Evolutionary conservation across 2,329 filamentous ascomycete genomes (phyloP).

Genomic region (Aspergillus glaucus): DNA sequence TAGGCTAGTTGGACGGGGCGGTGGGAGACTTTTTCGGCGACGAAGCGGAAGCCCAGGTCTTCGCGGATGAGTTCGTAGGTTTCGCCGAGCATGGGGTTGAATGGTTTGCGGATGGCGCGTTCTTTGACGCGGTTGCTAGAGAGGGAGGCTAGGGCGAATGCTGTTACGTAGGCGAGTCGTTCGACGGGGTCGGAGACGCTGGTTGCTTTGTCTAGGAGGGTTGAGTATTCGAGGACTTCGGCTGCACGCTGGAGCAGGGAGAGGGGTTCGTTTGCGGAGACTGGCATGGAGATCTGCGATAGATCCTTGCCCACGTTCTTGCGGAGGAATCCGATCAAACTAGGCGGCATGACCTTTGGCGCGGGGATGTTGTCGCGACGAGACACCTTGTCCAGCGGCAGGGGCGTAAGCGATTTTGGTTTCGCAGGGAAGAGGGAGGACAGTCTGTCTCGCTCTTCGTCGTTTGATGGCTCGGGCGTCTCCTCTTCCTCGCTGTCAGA

Average conservation of each 20-base stretch:
- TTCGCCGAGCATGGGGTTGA: slow-evolving; percentile 94
- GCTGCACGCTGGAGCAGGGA: slow-evolving; percentile 83
- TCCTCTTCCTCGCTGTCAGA: slow-evolving; percentile 54
- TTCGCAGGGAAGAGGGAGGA: slow-evolving; percentile 63
- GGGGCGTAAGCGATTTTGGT: slow-evolving; percentile 67
- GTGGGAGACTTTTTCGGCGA: slow-evolving; percentile 95
- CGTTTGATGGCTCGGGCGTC: slow-evolving; percentile 36
- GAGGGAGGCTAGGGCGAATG: slow-evolving; percentile 84
- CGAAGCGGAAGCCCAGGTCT: slow-evolving; percentile 77
- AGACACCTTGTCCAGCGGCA: slow-evolving; percentile 63
- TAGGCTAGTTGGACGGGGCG: slow-evolving; percentile 87
- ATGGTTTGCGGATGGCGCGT: slow-evolving; percentile 88
- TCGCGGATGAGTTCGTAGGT: slow-evolving; percentile 88
- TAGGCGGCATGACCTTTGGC: slow-evolving; percentile 74
- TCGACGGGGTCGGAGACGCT: slow-evolving; percentile 53
- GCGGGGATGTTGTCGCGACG: slow-evolving; percentile 66
- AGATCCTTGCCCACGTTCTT: slow-evolving; percentile 98
- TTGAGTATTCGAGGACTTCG: slow-evolving; percentile 85
- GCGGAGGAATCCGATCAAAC: slow-evolving; percentile 84
- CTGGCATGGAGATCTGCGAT: slow-evolving; percentile 94
- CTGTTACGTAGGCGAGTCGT: slow-evolving; percentile 75
- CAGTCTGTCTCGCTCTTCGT: slow-evolving; percentile 14
- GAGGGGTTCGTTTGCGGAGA: slow-evolving; percentile 88
- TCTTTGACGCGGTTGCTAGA: slow-evolving; percentile 79
- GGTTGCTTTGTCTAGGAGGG: slow-evolving; percentile 71